Conservation (phyloP, 805 yeast species). For the Teunomyces tritomae region DNA sequence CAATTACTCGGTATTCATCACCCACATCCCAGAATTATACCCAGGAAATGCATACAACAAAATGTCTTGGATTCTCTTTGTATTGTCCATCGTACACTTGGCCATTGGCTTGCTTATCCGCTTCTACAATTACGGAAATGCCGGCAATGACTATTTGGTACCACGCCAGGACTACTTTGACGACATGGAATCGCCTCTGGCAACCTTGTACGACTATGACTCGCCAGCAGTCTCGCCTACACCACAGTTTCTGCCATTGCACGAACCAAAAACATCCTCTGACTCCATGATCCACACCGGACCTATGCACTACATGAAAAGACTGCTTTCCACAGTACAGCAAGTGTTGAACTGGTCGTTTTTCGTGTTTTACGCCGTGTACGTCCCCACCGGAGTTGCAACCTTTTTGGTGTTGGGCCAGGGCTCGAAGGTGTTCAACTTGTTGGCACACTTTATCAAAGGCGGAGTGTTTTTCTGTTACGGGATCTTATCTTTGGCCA, state of each 20-base stretch:
- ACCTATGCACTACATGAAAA: not conserved
- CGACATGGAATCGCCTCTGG: slow-evolving; percentile 13
- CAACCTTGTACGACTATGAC: slow-evolving; percentile 6
- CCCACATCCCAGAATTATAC: slow-evolving; percentile 61
- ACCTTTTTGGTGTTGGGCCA: slow-evolving; percentile 69
- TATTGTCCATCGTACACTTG: slow-evolving; percentile 54
- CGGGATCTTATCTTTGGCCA: slow-evolving; percentile 77
- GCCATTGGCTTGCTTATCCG: slow-evolving; percentile 49
- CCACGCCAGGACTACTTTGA: slow-evolving; percentile 14
- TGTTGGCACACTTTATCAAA: slow-evolving; percentile 92
- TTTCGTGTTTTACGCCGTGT: slow-evolving; percentile 56
- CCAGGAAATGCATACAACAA: slow-evolving; percentile 72
- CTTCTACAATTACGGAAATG: slow-evolving; percentile 4
- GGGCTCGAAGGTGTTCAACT: slow-evolving; percentile 66
- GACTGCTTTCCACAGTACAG: not conserved
- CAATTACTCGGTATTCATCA: slow-evolving; percentile 54
- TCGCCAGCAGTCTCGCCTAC: not conserved
- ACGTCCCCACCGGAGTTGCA: slow-evolving; percentile 60
- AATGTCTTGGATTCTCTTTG: slow-evolving; percentile 60
- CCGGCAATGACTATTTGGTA: slow-evolving; percentile 11
- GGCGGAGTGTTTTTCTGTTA: slow-evolving; percentile 83
- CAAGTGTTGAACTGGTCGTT: slow-evolving; percentile 56
- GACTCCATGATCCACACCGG: not conserved
- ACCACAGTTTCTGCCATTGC: not conserved
- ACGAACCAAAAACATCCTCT: not conserved